Conservation (phyloP, 495 filamentous ascomycete genomes). For the Penicillium alfredii region DNA sequence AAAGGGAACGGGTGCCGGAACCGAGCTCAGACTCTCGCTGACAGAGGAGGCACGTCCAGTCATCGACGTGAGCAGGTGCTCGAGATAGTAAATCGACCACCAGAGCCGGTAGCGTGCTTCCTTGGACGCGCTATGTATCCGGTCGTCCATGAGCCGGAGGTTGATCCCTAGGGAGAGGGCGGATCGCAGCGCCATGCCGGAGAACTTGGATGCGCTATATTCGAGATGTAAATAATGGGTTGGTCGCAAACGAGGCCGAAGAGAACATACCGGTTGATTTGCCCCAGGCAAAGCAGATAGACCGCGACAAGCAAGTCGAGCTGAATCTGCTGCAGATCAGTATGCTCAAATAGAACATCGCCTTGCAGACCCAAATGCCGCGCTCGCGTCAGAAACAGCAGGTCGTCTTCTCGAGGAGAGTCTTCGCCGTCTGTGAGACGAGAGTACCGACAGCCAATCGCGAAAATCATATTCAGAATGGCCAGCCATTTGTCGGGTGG, state of each 20-base stretch:
- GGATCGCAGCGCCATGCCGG: slow-evolving; percentile 52
- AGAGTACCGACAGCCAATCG: slow-evolving; percentile 49
- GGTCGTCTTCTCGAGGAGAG: slow-evolving; percentile 41
- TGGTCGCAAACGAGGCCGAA: neutral
- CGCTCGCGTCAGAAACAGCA: slow-evolving; percentile 53
- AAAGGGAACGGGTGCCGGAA: slow-evolving; percentile 47
- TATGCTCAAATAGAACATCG: slow-evolving; percentile 47
- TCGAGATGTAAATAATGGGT: no score
- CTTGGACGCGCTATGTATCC: slow-evolving; percentile 44
- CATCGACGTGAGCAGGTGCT: slow-evolving; percentile 52
- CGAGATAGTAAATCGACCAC: slow-evolving; percentile 57
- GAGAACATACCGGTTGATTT: slow-evolving; percentile 52
- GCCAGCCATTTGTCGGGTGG: slow-evolving; percentile 48
- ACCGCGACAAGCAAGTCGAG: slow-evolving; percentile 48
- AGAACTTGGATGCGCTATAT: slow-evolving; percentile 55
- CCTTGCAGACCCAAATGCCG: slow-evolving; percentile 46
- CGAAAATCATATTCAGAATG: slow-evolving; percentile 60
- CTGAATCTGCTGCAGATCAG: slow-evolving; percentile 56
- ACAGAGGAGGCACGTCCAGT: slow-evolving; percentile 57
- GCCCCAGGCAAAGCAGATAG: slow-evolving; percentile 54
- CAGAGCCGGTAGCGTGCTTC: slow-evolving; percentile 57
- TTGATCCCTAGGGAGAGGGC: slow-evolving; percentile 56
- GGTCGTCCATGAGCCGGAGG: slow-evolving; percentile 47
- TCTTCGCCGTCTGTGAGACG: slow-evolving; percentile 38
- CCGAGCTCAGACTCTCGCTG: slow-evolving; percentile 46